Evolutionary conservation across 1,284 basidiomycete genomes (phyloP).

Genomic region (Ustilago cynodontis): DNA sequence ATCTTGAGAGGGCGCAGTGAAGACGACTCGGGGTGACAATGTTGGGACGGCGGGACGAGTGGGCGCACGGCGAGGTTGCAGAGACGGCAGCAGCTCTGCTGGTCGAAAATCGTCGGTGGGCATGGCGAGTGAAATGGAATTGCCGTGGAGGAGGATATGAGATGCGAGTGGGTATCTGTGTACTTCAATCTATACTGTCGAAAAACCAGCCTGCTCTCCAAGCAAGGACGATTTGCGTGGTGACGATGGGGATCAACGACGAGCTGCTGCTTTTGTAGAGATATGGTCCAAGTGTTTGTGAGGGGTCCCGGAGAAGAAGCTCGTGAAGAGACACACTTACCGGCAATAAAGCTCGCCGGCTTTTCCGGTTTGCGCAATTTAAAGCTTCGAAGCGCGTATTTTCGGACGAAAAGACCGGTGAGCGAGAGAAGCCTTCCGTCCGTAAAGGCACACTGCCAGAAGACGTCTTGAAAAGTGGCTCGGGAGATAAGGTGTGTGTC

Average conservation of each 20-base stretch:
- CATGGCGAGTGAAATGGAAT: slow-evolving; percentile 17
- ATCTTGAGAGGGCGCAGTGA: slow-evolving; percentile 40
- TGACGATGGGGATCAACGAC: too few relatives aligned
- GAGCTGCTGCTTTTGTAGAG: not conserved
- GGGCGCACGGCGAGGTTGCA: slow-evolving; percentile 20
- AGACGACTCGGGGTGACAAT: slow-evolving; percentile 30
- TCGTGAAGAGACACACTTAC: not conserved
- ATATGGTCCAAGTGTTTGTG: slow-evolving; percentile 6
- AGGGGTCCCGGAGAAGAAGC: not conserved
- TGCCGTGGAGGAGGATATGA: too few relatives aligned
- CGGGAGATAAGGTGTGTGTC: too few relatives aligned
- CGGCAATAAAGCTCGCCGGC: slow-evolving; percentile 22
- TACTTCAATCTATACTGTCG: too few relatives aligned
- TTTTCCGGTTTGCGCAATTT: slow-evolving; percentile 21
- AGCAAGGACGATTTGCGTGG: too few relatives aligned
- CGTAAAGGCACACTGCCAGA: slow-evolving; percentile 3
- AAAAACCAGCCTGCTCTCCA: too few relatives aligned
- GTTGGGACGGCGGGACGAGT: slow-evolving; percentile 21
- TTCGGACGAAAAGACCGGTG: slow-evolving; percentile 22
- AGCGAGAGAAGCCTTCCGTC: slow-evolving; percentile 1
- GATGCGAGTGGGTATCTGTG: too few relatives aligned
- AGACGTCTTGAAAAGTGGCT: too few relatives aligned
- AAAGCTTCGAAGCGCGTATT: slow-evolving; percentile 5
- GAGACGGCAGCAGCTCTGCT: slow-evolving; percentile 39
- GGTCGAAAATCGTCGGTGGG: slow-evolving; percentile 22